Evolutionary conservation across 2,329 filamentous ascomycete genomes (phyloP).

Genomic region (Septoria linicola): DNA sequence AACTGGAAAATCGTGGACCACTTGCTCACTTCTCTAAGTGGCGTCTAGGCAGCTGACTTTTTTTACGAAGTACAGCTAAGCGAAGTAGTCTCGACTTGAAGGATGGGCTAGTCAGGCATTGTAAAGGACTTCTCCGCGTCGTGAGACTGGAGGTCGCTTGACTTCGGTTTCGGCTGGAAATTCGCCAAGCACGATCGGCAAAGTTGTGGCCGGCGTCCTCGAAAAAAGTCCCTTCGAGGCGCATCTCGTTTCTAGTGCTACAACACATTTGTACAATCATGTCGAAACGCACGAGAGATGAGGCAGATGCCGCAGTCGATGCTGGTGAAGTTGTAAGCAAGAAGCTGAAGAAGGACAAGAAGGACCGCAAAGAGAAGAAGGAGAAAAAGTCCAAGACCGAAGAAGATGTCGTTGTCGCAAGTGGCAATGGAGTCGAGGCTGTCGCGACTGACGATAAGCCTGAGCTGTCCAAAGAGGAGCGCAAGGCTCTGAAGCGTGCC

Average conservation of each 20-base stretch:
- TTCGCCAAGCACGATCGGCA: constrained; percentile 1
- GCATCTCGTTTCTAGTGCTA: constrained; percentile 1
- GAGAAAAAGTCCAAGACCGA: constrained; percentile 1
- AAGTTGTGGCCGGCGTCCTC: not conserved
- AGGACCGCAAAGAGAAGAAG: constrained; percentile 26
- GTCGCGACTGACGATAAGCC: constrained; percentile 17
- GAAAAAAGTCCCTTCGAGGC: constrained; percentile 14
- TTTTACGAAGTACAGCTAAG: too few relatives aligned
- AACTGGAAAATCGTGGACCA: too few relatives aligned
- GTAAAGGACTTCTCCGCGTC: too few relatives aligned
- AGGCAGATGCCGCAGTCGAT: constrained; percentile 24
- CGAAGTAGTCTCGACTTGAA: too few relatives aligned
- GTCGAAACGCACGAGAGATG: constrained; percentile 35
- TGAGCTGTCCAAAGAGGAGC: constrained; percentile 42
- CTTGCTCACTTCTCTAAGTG: too few relatives aligned
- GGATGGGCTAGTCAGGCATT: too few relatives aligned
- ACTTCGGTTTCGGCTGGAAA: too few relatives aligned
- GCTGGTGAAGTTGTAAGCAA: constrained; percentile 22
- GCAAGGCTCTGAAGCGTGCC: constrained; percentile 41
- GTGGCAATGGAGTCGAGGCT: constrained; percentile 15
- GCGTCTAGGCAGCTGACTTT: too few relatives aligned
- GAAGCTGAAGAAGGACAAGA: constrained; percentile 36
- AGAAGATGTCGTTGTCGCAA: constrained; percentile 15
- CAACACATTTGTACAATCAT: constrained; percentile 14
- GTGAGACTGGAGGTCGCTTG: too few relatives aligned